phyloP scores from a whole-genome alignment of 2,329 filamentous ascomycete genomes.

The Nothopassalora personata region DNA sequence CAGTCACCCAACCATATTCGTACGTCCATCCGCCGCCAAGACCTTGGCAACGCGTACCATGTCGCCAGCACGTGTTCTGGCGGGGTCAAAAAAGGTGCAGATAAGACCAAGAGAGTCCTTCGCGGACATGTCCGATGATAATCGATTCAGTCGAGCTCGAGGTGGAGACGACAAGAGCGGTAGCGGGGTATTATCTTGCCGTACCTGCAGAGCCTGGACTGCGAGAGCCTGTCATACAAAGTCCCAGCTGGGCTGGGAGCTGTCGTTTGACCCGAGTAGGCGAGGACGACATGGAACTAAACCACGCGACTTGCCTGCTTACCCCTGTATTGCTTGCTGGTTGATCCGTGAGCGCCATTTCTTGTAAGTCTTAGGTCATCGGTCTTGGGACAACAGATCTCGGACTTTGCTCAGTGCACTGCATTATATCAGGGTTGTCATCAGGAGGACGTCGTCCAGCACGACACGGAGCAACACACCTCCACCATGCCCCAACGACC shows the following conservation, averaged over 20 bases:
- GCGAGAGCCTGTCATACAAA: neutral
- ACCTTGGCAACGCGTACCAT: neutral
- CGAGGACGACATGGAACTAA: neutral
- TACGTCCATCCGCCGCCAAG: neutral
- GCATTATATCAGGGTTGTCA: neutral
- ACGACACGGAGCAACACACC: neutral
- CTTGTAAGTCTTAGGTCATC: neutral
- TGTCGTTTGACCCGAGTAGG: neutral
- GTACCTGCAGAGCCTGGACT: neutral
- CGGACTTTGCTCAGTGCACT: neutral
- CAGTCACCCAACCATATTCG: neutral
- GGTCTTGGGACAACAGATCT: neutral
- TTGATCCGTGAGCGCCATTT: neutral
- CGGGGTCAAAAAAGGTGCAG: neutral
- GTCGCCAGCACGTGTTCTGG: neutral
- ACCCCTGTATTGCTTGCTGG: neutral
- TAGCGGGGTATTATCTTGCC: no score
- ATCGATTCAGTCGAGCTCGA: neutral
- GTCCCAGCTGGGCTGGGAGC: neutral
- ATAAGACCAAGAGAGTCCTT: neutral
- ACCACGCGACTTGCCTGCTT: neutral
- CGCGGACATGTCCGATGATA: neutral
- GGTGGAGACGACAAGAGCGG: neutral
- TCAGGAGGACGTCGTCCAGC: neutral
- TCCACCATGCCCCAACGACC: slow-evolving; percentile 22